Conservation (phyloP, 106 monocot species). For the Allium cepa region DNA sequence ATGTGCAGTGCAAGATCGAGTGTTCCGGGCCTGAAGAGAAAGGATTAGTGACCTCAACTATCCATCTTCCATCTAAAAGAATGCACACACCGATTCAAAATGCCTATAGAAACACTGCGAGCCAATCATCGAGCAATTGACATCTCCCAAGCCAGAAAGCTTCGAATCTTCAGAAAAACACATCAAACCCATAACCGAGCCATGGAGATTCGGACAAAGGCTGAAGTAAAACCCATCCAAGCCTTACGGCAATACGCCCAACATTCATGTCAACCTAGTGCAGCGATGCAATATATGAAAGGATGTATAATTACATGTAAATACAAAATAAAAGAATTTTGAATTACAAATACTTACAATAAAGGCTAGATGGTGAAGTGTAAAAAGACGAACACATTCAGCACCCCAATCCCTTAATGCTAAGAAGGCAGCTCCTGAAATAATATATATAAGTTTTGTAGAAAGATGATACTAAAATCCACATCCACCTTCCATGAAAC, state of each 20-base stretch:
- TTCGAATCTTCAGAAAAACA: constrained; percentile 28
- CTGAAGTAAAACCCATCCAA: constrained; percentile 98
- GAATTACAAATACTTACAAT: constrained; percentile 39
- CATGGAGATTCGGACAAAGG: constrained; percentile 95
- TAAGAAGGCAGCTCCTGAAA: constrained; percentile 78
- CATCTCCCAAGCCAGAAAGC: constrained; percentile 45
- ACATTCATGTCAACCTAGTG: constrained; percentile 93
- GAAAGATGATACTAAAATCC: too few relatives aligned
- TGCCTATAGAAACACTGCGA: constrained; percentile 14
- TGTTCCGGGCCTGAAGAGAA: constrained; percentile 57
- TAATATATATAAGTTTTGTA: not conserved
- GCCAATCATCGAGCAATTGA: constrained; percentile 59
- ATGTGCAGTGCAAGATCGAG: constrained; percentile 51
- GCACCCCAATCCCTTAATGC: constrained; percentile 86
- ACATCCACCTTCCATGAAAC: too few relatives aligned
- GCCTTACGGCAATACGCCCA: constrained; percentile 87
- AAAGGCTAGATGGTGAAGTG: constrained; percentile 93
- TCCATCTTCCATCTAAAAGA: constrained; percentile 5
- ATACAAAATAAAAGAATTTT: not conserved
- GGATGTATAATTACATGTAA: not conserved
- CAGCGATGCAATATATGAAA: not conserved
- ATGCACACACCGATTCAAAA: not conserved
- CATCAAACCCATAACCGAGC: constrained; percentile 46
- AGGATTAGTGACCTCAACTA: constrained; percentile 22
- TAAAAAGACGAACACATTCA: constrained; percentile 93